A percentile compares a stretch with the other conserved stretches of the same genome.
phyloP scores from a whole-genome alignment of 2,329 filamentous ascomycete genomes.

The Emydomyces testavorans region DNA sequence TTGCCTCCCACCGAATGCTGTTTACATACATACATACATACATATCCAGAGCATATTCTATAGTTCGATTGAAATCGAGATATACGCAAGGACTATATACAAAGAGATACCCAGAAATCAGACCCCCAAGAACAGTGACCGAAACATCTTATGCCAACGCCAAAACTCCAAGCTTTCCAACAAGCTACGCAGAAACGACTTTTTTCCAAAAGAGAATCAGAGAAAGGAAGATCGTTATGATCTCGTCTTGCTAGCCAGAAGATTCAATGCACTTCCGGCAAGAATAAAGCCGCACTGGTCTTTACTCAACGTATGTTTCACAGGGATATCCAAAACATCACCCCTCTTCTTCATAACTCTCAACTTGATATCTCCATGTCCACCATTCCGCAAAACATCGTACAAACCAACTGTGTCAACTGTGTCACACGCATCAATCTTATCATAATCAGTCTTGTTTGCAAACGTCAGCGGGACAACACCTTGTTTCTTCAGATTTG shows the following conservation, averaged over 20 bases:
- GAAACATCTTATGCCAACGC: conserved; percentile 1
- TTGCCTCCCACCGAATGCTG: too few species aligned
- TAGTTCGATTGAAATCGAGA: not conserved
- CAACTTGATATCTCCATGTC: conserved; percentile 64
- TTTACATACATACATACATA: not conserved
- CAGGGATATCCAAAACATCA: conserved; percentile 56
- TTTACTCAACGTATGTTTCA: conserved; percentile 76
- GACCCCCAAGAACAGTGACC: not conserved
- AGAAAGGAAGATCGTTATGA: conserved; percentile 9
- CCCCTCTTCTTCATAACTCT: conserved; percentile 53
- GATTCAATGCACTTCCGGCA: conserved; percentile 84
- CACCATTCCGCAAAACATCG: conserved; percentile 65
- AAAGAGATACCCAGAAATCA: not conserved
- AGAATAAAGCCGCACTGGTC: conserved; percentile 90
- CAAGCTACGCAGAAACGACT: not conserved
- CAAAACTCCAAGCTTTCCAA: conserved; percentile 2
- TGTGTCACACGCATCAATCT: conserved; percentile 68
- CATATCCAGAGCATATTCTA: not conserved
- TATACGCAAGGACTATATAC: conserved; percentile 2
- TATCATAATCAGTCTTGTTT: conserved; percentile 77
- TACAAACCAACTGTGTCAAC: conserved; percentile 73
- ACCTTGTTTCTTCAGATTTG: conserved; percentile 94
- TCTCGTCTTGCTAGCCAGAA: conserved; percentile 56
- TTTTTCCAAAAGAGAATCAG: not conserved
- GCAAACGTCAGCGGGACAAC: conserved; percentile 88